Evolutionary conservation across 2,329 filamentous ascomycete species (phyloP), one percentile per base, ranked within the genome.

Genomic region (Xylaria sp.): DNA sequence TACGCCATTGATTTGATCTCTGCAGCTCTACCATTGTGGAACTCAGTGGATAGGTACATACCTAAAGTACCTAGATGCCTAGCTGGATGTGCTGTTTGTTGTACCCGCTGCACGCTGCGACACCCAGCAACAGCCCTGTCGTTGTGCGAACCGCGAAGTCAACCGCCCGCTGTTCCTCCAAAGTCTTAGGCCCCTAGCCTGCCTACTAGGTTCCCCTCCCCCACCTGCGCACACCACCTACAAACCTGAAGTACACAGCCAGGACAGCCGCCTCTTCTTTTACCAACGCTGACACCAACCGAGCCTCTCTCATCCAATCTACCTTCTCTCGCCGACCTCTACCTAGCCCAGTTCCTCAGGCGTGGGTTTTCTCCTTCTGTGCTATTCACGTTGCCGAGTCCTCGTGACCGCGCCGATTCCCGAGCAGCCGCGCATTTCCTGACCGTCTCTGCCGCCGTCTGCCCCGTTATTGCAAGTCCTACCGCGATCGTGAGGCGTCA

Each of bases 401-500:
- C 52, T 57, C 28, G 44, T 46, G 46, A 31, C 44, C 25, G 20
- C 50, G 52, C 46, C 60, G 15, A 41, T 39, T 34, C 37, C 41
- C 54, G n/a, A 69, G 56, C 59, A 55, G 28, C 51, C 58, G 58
- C 41, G 48, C 61, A 58, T 46, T 59, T 15, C 54, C 18, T 34
- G 54, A 31, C 56, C 48, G n/a, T 55, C 51, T 51, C 46, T 50
- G 20, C 52, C 39, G 56, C 46, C 48, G 15, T 34, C 69, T 57
- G 18, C 62, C 31, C 67, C 58, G 46, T 66, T 59, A 70, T 65
- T 74, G 71, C 75, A 74, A 74, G 71, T 63, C 68, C 57, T 68
- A 67, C 66, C 63, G 70, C 67, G 66, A 66, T 67, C 59, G 68
- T 72, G 70, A 75, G 73, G 75, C 75, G 74, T 74, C 73, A 73